Evolutionary conservation across 805 yeast species (phyloP).

Genomic region (Jamesozyma rosinii): DNA sequence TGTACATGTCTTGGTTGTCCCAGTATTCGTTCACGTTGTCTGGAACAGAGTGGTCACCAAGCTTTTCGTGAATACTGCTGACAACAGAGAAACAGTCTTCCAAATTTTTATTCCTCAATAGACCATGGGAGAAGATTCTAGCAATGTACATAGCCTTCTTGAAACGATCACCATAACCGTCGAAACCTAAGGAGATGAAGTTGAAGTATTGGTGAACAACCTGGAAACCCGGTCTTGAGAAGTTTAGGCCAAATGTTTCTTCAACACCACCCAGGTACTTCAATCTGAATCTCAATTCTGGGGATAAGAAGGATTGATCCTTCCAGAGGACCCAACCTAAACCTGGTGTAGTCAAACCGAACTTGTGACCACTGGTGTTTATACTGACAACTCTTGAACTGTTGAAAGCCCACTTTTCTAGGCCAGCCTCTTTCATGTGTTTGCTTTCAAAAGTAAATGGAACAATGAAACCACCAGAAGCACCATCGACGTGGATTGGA

Average conservation of each 20-base stretch:
- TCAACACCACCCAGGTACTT: slow-evolving; percentile 83
- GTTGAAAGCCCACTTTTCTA: slow-evolving; percentile 64
- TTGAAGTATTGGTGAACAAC: slow-evolving; percentile 82
- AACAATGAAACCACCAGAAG: slow-evolving; percentile 83
- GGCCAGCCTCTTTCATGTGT: slow-evolving; percentile 23
- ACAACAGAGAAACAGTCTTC: slow-evolving; percentile 61
- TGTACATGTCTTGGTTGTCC: slow-evolving; percentile 38
- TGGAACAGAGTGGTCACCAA: slow-evolving; percentile 27
- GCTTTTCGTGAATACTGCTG: slow-evolving; percentile 64
- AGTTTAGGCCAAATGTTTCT: slow-evolving; percentile 77
- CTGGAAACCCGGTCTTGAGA: slow-evolving; percentile 88
- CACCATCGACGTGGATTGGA: slow-evolving; percentile 91
- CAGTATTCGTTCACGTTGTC: slow-evolving; percentile 23
- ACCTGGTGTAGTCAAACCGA: slow-evolving; percentile 85
- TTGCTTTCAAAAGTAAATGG: slow-evolving; percentile 71
- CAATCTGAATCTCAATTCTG: slow-evolving; percentile 63
- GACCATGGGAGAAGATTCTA: slow-evolving; percentile 40
- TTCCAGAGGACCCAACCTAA: slow-evolving; percentile 89
- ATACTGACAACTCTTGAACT: slow-evolving; percentile 70
- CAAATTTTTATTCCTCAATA: slow-evolving; percentile 51
- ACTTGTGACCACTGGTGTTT: slow-evolving; percentile 88
- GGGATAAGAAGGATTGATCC: slow-evolving; percentile 53
- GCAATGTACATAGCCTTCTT: slow-evolving; percentile 61
- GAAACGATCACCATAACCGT: slow-evolving; percentile 62
- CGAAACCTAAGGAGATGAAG: slow-evolving; percentile 58